A percentile compares a stretch with the other conserved stretches of the same genome.
phyloP scores from a whole-genome alignment of 2,329 filamentous ascomycete genomes.

The Diaporthe australafricana region DNA sequence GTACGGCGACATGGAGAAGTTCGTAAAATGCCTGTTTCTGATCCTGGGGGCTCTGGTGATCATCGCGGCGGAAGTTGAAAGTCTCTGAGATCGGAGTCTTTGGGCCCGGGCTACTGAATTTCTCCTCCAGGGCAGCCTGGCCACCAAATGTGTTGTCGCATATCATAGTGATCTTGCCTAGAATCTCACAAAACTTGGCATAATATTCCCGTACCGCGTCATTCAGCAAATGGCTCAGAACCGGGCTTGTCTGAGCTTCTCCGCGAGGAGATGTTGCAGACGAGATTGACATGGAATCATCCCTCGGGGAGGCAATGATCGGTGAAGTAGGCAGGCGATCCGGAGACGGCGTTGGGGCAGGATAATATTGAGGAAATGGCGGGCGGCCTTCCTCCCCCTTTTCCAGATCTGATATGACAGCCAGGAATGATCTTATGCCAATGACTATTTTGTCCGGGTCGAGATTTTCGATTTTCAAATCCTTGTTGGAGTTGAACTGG shows the following conservation, averaged over 20 bases:
- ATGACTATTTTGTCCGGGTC: conserved; percentile 98
- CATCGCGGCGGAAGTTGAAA: conserved; percentile 92
- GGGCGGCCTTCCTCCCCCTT: conserved; percentile 81
- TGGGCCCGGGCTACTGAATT: conserved; percentile 86
- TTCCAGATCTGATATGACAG: conserved; percentile 93
- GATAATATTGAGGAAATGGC: conserved; percentile 82
- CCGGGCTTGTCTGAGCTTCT: conserved; percentile 75
- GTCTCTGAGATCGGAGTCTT: conserved; percentile 96
- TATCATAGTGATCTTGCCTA: conserved; percentile 95
- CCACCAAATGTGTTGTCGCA: conserved; percentile 98
- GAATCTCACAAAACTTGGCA: conserved; percentile 89
- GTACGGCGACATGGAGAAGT: conserved; percentile 92
- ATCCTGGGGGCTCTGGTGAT: conserved; percentile 77
- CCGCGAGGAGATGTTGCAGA: conserved; percentile 55
- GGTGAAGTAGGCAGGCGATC: conserved; percentile 65
- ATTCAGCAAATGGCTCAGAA: conserved; percentile 71
- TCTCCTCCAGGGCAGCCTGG: conserved; percentile 94
- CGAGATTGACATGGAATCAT: conserved; percentile 42
- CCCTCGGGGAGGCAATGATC: conserved; percentile 54
- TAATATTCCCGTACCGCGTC: conserved; percentile 89
- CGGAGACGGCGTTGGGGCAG: conserved; percentile 48
- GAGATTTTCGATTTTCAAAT: conserved; percentile 89
- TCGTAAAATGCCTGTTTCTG: conserved; percentile 97
- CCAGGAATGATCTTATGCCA: conserved; percentile 92
- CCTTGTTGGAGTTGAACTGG: conserved; percentile 79